Conservation (phyloP, 2,329 filamentous ascomycete genomes). For the Pseudocercospora ulei region DNA sequence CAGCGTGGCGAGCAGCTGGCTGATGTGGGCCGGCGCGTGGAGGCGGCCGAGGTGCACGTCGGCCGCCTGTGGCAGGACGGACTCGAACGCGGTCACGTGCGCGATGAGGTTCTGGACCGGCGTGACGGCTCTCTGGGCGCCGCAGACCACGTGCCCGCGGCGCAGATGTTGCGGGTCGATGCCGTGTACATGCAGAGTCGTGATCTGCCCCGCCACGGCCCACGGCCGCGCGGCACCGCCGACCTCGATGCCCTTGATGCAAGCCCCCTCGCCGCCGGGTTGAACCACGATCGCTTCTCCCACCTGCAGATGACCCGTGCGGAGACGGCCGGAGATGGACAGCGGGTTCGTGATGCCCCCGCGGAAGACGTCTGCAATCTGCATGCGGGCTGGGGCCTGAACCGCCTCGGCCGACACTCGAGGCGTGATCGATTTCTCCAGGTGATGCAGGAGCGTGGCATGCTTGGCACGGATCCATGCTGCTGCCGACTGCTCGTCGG, state of each 20-base stretch:
- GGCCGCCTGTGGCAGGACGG: slow-evolving; percentile 76
- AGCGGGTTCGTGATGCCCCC: slow-evolving; percentile 69
- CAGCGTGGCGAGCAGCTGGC: slow-evolving; percentile 59
- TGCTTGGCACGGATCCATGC: slow-evolving; percentile 61
- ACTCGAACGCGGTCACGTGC: slow-evolving; percentile 81
- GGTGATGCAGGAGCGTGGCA: slow-evolving; percentile 66
- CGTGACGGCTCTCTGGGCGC: slow-evolving; percentile 50
- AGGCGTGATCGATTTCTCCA: slow-evolving; percentile 72
- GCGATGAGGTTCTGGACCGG: slow-evolving; percentile 66
- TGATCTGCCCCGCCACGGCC: slow-evolving; percentile 86
- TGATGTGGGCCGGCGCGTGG: slow-evolving; percentile 66
- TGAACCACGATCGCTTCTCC: slow-evolving; percentile 72
- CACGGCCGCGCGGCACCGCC: slow-evolving; percentile 67
- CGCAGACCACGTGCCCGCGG: slow-evolving; percentile 77
- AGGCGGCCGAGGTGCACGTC: slow-evolving; percentile 81
- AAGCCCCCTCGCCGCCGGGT: slow-evolving; percentile 70
- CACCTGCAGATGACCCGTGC: slow-evolving; percentile 71
- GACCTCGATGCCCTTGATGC: slow-evolving; percentile 70
- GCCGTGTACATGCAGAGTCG: slow-evolving; percentile 70
- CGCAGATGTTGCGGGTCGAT: slow-evolving; percentile 68
- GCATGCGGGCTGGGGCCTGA: slow-evolving; percentile 71
- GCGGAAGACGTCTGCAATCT: slow-evolving; percentile 78
- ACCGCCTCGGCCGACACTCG: slow-evolving; percentile 39
- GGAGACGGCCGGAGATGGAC: slow-evolving; percentile 76
- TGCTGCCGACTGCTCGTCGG: slow-evolving; percentile 39